A percentile compares a stretch with the other conserved stretches of the same genome.
Evolutionary conservation across 1,139 yeast genomes (phyloP).

Genomic region (Debaryomycetaceae sp.): DNA sequence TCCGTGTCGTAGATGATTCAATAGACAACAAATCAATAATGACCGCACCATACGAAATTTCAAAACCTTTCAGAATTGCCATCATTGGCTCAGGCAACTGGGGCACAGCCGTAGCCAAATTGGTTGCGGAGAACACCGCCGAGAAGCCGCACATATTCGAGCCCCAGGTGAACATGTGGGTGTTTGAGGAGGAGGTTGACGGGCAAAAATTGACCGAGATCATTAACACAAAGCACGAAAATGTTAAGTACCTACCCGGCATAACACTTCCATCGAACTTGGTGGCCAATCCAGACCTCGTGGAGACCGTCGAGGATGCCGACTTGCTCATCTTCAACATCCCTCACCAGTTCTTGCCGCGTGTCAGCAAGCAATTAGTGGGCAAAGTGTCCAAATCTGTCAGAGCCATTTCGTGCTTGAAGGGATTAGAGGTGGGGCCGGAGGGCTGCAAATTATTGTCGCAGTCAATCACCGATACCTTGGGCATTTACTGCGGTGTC

Average conservation of each 20-base stretch:
- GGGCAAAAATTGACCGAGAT: constrained; percentile 78
- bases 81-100: constrained; percentile 80
- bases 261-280: constrained; percentile 76
- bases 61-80: constrained; percentile 48
- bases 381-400: constrained; percentile 66
- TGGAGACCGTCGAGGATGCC: constrained; percentile 67
- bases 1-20: no score
- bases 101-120: constrained; percentile 96
- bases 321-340: constrained; percentile 85
- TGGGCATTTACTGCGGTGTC: constrained; percentile 89
- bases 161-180: constrained; percentile 86
- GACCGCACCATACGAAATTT: constrained; percentile 30
- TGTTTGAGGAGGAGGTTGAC: constrained; percentile 71
- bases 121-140: constrained; percentile 79
- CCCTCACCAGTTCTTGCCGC: constrained; percentile 87
- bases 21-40: constrained; percentile 10
- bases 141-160: constrained; percentile 67
- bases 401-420: constrained; percentile 88
- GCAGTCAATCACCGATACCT: constrained; percentile 65
- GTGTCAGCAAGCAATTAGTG: constrained; percentile 66
- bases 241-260: constrained; percentile 82
- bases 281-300: constrained; percentile 78
- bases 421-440: constrained; percentile 82
- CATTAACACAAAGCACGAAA: constrained; percentile 82
- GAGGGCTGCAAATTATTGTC: constrained; percentile 79